Evolutionary conservation across 2,329 filamentous ascomycete genomes (phyloP).

Genomic region (Talaromyces sp.): DNA sequence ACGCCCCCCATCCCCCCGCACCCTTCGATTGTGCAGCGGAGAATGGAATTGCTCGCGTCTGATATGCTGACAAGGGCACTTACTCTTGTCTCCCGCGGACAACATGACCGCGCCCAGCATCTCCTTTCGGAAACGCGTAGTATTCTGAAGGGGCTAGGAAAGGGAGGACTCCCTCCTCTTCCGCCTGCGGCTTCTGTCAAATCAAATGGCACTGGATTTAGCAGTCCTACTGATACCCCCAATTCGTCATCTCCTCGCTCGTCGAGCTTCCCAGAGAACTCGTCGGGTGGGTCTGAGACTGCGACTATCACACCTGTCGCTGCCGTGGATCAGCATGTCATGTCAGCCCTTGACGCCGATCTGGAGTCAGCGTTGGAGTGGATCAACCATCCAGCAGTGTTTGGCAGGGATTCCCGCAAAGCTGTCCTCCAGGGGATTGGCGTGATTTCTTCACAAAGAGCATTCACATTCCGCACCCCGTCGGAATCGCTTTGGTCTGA

Average conservation of each 20-base stretch:
- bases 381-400: conserved; percentile 96
- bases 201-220: conserved; percentile 15
- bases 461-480: conserved; percentile 86
- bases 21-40: conserved; percentile 86
- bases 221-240: conserved; percentile 31
- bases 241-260: conserved; percentile 34
- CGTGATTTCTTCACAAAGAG: conserved; percentile 89
- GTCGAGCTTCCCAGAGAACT: conserved; percentile 28
- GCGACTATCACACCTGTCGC: conserved; percentile 51
- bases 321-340: conserved; percentile 78
- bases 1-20: conserved; percentile 89
- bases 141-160: conserved; percentile 91
- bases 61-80: conserved; percentile 95
- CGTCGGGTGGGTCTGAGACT: conserved; percentile 33
- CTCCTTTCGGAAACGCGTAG: conserved; percentile 88
- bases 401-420: conserved; percentile 88
- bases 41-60: conserved; percentile 95
- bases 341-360: conserved; percentile 83
- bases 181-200: conserved; percentile 49
- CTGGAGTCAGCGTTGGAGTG: conserved; percentile 88
- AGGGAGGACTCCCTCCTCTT: conserved; percentile 86
- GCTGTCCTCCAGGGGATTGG: conserved; percentile 94
- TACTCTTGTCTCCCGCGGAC: conserved; percentile 81
- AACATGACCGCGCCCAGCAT: conserved; percentile 90
- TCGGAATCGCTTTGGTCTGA: conserved; percentile 86